These are phyloP conservation scores for Pontederia crassipes DNA, from an alignment of 176 grass and related monocot genomes.

Conservation along the genomic window DNA sequence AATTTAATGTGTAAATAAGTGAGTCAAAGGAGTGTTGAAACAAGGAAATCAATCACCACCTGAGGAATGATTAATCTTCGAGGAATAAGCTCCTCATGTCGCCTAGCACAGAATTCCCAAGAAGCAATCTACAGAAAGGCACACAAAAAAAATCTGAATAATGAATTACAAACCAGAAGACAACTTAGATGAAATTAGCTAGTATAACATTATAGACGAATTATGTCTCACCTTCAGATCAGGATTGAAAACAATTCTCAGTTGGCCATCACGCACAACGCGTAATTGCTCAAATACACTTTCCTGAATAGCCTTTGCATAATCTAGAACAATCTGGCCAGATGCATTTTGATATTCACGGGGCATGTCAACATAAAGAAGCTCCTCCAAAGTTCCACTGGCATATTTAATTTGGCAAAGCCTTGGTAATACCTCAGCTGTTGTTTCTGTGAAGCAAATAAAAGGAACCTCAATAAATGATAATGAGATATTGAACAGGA, in stretches of 20 bases:
- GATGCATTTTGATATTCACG: slow-evolving; percentile 78
- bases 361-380: slow-evolving; percentile 96
- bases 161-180: background rate
- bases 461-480: background rate
- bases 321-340: slow-evolving; percentile 94
- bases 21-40: slow-evolving; percentile 1
- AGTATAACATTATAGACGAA: background rate
- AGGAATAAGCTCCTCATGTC: slow-evolving; percentile 91
- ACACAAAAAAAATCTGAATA: background rate
- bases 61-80: slow-evolving; percentile 81
- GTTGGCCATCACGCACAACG: slow-evolving; percentile 88
- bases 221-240: slow-evolving; percentile 77
- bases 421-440: slow-evolving; percentile 86
- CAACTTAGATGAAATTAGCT: background rate
- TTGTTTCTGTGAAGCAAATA: slow-evolving; percentile 56
- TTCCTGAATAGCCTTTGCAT: slow-evolving; percentile 93
- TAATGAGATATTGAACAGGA: background rate
- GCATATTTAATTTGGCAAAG: slow-evolving; percentile 97
- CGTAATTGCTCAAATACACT: slow-evolving; percentile 93
- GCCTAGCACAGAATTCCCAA: slow-evolving; percentile 92
- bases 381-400: slow-evolving; percentile 88
- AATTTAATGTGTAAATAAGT: slow-evolving; percentile 2
- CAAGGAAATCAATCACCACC: slow-evolving; percentile 28
- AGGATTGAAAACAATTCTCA: slow-evolving; percentile 94
- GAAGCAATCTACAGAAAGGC: slow-evolving; percentile 60